Evolutionary conservation across 345 rosid species (phyloP).

Genomic region (Gossypium turneri): DNA sequence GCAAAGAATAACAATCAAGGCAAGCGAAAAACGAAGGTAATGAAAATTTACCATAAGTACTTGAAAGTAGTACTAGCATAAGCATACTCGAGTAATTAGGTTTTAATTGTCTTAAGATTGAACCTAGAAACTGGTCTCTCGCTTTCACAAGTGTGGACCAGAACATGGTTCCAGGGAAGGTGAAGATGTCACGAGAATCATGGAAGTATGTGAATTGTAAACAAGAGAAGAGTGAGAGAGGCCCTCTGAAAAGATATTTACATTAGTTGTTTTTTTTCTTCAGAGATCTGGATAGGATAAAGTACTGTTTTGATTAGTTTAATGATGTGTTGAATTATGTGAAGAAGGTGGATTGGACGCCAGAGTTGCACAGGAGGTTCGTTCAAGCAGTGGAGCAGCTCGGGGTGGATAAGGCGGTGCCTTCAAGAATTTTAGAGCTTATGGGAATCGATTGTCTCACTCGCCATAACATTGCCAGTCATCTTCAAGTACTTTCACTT

Average conservation of each 20-base stretch:
- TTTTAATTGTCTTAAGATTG: not conserved
- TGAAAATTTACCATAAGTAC: not conserved
- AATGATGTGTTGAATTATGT: conserved; percentile 22
- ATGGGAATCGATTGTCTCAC: conserved; percentile 89
- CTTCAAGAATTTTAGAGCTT: conserved; percentile 83
- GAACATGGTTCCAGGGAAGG: conserved; percentile 8
- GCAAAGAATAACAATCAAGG: conserved; percentile 38
- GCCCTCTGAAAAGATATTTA: not conserved
- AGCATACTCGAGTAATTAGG: not conserved
- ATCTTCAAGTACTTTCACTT: conserved; percentile 64
- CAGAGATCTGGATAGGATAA: not conserved
- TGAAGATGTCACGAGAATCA: conserved; percentile 29
- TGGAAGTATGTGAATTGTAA: conserved; percentile 10
- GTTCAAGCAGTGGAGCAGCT: conserved; percentile 96
- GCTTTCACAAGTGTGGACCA: not conserved
- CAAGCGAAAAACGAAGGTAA: conserved; percentile 61
- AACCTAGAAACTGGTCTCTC: too few species aligned
- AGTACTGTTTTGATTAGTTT: not conserved
- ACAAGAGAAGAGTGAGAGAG: not conserved
- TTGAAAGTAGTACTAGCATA: not conserved
- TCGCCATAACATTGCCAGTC: conserved; percentile 96
- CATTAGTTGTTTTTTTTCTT: not conserved
- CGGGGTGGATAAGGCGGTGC: conserved; percentile 96
- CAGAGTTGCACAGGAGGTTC: conserved; percentile 84
- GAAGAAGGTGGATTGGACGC: conserved; percentile 99